phyloP scores from a whole-genome alignment of 192 early-diverging fungal species.

The Coemansia aciculifera region DNA sequence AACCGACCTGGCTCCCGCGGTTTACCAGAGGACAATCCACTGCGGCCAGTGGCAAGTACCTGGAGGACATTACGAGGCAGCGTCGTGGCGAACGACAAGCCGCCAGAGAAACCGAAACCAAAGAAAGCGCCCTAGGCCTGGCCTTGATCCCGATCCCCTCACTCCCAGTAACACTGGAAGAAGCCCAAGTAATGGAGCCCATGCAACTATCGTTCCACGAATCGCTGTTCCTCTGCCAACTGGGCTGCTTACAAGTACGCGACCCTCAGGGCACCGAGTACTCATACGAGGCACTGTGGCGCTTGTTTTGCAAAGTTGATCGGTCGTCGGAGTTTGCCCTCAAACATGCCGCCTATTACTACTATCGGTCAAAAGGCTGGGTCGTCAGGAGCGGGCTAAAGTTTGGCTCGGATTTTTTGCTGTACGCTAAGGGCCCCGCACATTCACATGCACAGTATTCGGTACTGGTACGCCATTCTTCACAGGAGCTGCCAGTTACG shows the following conservation, averaged over 20 bases:
- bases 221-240: slow-evolving; percentile 67
- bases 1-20: slow-evolving; percentile 70
- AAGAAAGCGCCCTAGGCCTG: neutral
- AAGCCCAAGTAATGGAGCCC: slow-evolving; percentile 56
- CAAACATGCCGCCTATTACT: slow-evolving; percentile 77
- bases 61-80: slow-evolving; percentile 40
- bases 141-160: neutral
- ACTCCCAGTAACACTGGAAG: slow-evolving; percentile 12
- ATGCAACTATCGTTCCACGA: slow-evolving; percentile 73
- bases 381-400: slow-evolving; percentile 80
- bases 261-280: slow-evolving; percentile 12
- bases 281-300: slow-evolving; percentile 22
- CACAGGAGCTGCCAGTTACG: neutral
- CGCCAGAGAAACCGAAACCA: neutral
- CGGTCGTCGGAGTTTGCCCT: slow-evolving; percentile 58
- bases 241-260: slow-evolving; percentile 58
- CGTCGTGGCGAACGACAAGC: slow-evolving; percentile 20
- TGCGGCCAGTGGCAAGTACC: slow-evolving; percentile 6
- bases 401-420: slow-evolving; percentile 75
- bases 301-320: slow-evolving; percentile 2
- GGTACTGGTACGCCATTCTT: slow-evolving; percentile 19
- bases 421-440: slow-evolving; percentile 46
- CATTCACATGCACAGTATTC: slow-evolving; percentile 44
- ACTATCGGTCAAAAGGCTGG: slow-evolving; percentile 82
- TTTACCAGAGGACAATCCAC: neutral